Conservation (phyloP, 225 moss, liverwort and hornwort genomes). For the Antitrichia curtipendula region DNA sequence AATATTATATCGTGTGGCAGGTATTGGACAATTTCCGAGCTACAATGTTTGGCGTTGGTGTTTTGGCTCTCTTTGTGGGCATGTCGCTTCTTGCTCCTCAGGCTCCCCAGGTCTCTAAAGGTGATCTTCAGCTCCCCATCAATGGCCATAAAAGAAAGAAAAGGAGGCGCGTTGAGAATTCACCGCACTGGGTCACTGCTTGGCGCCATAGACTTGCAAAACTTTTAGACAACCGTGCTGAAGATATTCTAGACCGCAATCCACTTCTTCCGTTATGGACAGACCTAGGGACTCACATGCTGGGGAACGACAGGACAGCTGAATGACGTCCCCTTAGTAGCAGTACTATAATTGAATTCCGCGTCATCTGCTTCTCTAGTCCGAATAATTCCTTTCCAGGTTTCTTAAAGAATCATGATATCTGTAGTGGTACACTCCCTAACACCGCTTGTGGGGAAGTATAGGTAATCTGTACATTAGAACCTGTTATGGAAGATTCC, state of each 20-base stretch:
- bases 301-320: constrained; percentile 1
- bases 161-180: constrained; percentile 22
- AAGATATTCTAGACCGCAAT: constrained; percentile 24
- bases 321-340: neutral
- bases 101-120: constrained; percentile 56
- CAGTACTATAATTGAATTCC: neutral
- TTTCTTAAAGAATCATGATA: neutral
- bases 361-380: neutral
- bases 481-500: neutral
- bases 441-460: neutral
- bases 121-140: constrained; percentile 41
- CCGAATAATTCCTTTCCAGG: neutral
- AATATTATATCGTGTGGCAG: constrained; percentile 23
- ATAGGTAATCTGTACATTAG: neutral
- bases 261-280: constrained; percentile 48
- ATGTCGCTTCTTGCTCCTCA: constrained; percentile 93
- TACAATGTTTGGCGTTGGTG: constrained; percentile 82
- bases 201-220: constrained; percentile 24
- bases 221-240: constrained; percentile 14
- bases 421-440: neutral
- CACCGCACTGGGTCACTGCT: constrained; percentile 12
- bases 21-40: constrained; percentile 80
- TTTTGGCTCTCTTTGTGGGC: constrained; percentile 81
- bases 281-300: constrained; percentile 23
- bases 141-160: constrained; percentile 36